Evolutionary conservation across 2,329 filamentous ascomycete species (phyloP).

Genomic region (Tricladium varicosporioides): DNA sequence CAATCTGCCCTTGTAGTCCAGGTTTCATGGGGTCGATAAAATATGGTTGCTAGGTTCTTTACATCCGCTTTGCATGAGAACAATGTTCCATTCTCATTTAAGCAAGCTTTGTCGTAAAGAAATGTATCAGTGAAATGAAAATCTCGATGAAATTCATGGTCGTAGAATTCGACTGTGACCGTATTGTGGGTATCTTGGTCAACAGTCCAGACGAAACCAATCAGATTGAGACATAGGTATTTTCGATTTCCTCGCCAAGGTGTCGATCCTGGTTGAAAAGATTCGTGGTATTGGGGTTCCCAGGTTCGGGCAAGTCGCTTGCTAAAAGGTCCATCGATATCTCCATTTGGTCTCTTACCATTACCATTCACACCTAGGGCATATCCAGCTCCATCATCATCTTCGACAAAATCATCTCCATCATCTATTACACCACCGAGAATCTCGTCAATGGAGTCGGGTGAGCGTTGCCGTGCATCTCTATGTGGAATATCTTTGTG

Average conservation of each 20-base stretch:
- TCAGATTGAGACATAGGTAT: slow-evolving; percentile 89
- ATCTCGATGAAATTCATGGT: slow-evolving; percentile 85
- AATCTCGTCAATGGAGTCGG: slow-evolving; percentile 81
- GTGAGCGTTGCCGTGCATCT: slow-evolving; percentile 57
- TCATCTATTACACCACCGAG: slow-evolving; percentile 55
- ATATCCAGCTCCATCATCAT: slow-evolving; percentile 94
- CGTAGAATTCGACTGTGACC: slow-evolving; percentile 96
- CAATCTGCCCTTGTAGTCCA: slow-evolving; percentile 92
- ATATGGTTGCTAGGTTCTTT: slow-evolving; percentile 72
- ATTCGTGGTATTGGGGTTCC: slow-evolving; percentile 68
- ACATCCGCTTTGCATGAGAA: slow-evolving; percentile 77
- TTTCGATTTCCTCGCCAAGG: slow-evolving; percentile 94
- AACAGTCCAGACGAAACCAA: slow-evolving; percentile 95
- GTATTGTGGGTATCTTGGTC: slow-evolving; percentile 93
- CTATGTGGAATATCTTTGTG: slow-evolving; percentile 48
- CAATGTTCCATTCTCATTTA: slow-evolving; percentile 79
- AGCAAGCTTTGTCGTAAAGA: slow-evolving; percentile 91
- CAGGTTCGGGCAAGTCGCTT: slow-evolving; percentile 35
- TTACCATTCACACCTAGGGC: slow-evolving; percentile 58
- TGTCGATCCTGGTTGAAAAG: slow-evolving; percentile 92
- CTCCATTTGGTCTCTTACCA: slow-evolving; percentile 59
- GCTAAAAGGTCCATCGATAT: slow-evolving; percentile 42
- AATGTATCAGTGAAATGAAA: slow-evolving; percentile 98
- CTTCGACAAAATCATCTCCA: slow-evolving; percentile 79
- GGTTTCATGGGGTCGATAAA: slow-evolving; percentile 94